A percentile compares a stretch with the other conserved stretches of the same genome.
Evolutionary conservation across 2,329 filamentous ascomycete species (phyloP).

Genomic region (Neopestalotiopsis sp.): DNA sequence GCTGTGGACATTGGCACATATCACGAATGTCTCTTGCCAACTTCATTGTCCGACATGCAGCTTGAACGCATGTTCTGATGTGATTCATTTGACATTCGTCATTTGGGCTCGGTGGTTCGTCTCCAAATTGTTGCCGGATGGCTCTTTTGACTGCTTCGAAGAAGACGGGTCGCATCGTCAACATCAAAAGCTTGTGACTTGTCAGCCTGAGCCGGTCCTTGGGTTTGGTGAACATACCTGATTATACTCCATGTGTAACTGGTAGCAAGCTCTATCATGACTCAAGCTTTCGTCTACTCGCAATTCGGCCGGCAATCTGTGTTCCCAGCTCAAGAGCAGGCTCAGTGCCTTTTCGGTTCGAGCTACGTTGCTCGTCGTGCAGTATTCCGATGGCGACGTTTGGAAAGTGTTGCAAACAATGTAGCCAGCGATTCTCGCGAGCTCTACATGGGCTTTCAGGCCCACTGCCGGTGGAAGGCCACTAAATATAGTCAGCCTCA

Average conservation of each 20-base stretch:
- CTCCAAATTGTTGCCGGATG: slow-evolving; percentile 45
- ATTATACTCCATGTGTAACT: slow-evolving; percentile 56
- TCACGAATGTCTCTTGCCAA: slow-evolving; percentile 46
- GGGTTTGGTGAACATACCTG: slow-evolving; percentile 33
- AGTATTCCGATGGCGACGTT: slow-evolving; percentile 37
- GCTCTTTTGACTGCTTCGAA: slow-evolving; percentile 52
- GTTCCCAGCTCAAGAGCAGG: slow-evolving; percentile 48
- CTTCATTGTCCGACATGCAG: slow-evolving; percentile 50
- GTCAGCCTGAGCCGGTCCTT: neutral
- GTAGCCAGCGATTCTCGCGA: slow-evolving; percentile 52
- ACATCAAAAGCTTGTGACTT: slow-evolving; percentile 47
- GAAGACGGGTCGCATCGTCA: slow-evolving; percentile 53
- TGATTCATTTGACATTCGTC: slow-evolving; percentile 33
- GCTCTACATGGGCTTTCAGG: slow-evolving; percentile 50
- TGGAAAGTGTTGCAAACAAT: slow-evolving; percentile 54
- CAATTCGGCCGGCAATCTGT: slow-evolving; percentile 42
- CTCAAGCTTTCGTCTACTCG: slow-evolving; percentile 42
- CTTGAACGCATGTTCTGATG: slow-evolving; percentile 45
- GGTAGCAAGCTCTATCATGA: slow-evolving; percentile 47
- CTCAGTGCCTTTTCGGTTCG: slow-evolving; percentile 45
- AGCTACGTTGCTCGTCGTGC: slow-evolving; percentile 30
- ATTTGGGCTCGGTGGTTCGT: slow-evolving; percentile 32
- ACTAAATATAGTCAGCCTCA: slow-evolving; percentile 30
- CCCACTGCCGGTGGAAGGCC: slow-evolving; percentile 49
- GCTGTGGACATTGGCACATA: slow-evolving; percentile 42